These are phyloP conservation scores for Kentomonas sorsogonicus DNA, from an alignment of 208 protist genomes.

Conservation along the genomic window DNA sequence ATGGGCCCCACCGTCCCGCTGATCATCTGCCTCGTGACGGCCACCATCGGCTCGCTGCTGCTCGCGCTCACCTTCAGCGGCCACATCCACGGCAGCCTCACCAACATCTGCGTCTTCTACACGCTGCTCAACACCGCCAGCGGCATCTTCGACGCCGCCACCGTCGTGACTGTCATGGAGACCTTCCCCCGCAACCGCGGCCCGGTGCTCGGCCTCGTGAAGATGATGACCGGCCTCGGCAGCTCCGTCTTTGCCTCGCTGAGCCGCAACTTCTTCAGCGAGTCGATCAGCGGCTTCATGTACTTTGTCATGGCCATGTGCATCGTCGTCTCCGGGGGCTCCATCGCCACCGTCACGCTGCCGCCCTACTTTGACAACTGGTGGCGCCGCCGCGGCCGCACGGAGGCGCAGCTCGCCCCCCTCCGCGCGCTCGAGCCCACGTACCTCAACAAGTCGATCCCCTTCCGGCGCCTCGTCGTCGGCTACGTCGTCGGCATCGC, in stretches of 20 bases:
- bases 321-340: slow-evolving; percentile 23
- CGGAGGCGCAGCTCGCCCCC: slow-evolving; percentile 27
- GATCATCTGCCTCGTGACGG: slow-evolving; percentile 24
- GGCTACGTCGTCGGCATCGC: slow-evolving; percentile 43
- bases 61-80: slow-evolving; percentile 45
- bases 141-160: slow-evolving; percentile 46
- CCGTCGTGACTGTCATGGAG: slow-evolving; percentile 47
- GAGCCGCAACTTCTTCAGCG: slow-evolving; percentile 40
- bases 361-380: slow-evolving; percentile 62
- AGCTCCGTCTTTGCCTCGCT: slow-evolving; percentile 61
- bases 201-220: slow-evolving; percentile 48
- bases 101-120: slow-evolving; percentile 64
- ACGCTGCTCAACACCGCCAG: slow-evolving; percentile 52
- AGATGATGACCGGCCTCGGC: slow-evolving; percentile 68
- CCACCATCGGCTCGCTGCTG: slow-evolving; percentile 36
- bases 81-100: slow-evolving; percentile 36
- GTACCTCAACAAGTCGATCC: slow-evolving; percentile 50
- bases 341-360: slow-evolving; percentile 28
- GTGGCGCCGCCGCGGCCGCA: slow-evolving; percentile 46
- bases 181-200: slow-evolving; percentile 67
- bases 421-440: slow-evolving; percentile 26
- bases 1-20: slow-evolving; percentile 37
- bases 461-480: slow-evolving; percentile 36
- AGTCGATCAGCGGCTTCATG: slow-evolving; percentile 53
- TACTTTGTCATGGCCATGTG: slow-evolving; percentile 61